Evolutionary conservation across 306 rosid species (phyloP), one percentile per base, ranked within the genome.

Genomic region (Quercus variabilis): DNA sequence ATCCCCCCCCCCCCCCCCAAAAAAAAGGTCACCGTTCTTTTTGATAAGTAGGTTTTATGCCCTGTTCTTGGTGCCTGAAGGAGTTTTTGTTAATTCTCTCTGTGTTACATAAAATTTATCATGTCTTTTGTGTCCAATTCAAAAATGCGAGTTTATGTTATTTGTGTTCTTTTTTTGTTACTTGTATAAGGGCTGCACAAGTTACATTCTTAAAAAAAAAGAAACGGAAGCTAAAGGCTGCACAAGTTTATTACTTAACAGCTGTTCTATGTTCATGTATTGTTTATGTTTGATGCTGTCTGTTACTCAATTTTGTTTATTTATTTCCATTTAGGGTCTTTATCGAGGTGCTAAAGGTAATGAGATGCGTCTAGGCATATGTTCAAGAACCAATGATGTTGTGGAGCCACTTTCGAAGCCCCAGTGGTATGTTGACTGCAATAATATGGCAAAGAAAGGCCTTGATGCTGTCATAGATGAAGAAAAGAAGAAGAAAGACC

Each of bases 321-420:
- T 84, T 51, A 41, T 74, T 76, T 83, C 46, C 70, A 14, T 81
- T 70, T 80, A 92, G 99, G 96, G 94, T 55, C 96, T 95, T 73
- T 90, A 88, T 79, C 84, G 88, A 87, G 98, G 93, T 80, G 92
- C 92, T 72, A 87, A 89, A 80, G 85, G 83, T 80, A 95, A 95
- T 82, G 99, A 91, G 80, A 95, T 95, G 99, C 92, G 96, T 69
- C 96, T 95, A 74, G 98, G 98, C 54, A 77, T 89, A 19, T 92
- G 98, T 88, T 93, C 97, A 81, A 91, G 99, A 88, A 95, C 86
- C 86, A 89, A 91, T 85, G 99, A 91, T 84, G 98, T 95, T 82
- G 86, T 95, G 73, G 98, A 95, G 86, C 98, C 99, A 72, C 72
- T 95, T 91, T 90, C 93, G 82, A 95, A 91, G 85, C 99, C 96